These are phyloP conservation scores for Saccharomyces hybrid DNA, from an alignment of 1,139 yeast genomes.

Conservation along the genomic window DNA sequence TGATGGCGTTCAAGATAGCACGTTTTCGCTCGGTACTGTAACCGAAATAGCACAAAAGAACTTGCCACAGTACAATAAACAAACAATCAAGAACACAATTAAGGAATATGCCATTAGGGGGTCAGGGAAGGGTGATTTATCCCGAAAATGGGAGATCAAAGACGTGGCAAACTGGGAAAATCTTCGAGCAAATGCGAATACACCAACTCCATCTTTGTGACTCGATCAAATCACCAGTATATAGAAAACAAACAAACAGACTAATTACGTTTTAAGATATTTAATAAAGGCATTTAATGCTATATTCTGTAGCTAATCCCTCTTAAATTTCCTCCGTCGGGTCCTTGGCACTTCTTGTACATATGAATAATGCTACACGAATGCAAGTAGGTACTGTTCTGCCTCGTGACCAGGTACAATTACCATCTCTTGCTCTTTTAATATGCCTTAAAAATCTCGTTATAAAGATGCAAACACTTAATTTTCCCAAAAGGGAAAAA, in stretches of 20 bases:
- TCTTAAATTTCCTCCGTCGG: no score
- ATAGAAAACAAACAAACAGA: neutral
- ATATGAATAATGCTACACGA: neutral
- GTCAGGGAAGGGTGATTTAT: slow-evolving; percentile 36
- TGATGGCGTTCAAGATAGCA: slow-evolving; percentile 48
- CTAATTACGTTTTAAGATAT: neutral
- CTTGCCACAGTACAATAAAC: slow-evolving; percentile 52
- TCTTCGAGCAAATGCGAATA: slow-evolving; percentile 8
- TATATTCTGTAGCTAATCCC: no score
- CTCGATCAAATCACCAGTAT: neutral
- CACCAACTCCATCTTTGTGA: neutral
- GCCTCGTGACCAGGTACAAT: no score
- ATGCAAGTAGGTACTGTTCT: no score
- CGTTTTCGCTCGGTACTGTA: slow-evolving; percentile 62
- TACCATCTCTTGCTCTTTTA: no score
- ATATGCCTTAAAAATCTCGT: no score
- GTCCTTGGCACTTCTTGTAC: neutral
- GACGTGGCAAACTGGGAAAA: slow-evolving; percentile 25
- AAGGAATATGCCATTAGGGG: slow-evolving; percentile 44
- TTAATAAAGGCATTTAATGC: neutral
- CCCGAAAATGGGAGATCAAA: slow-evolving; percentile 41
- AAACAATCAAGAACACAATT: slow-evolving; percentile 59
- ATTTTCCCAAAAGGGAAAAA: slow-evolving; percentile 5
- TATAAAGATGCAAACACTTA: neutral
- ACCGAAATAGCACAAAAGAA: slow-evolving; percentile 70